Percentiles rank a stretch among this genome's conserved stretches.
Conservation (phyloP, 2,329 filamentous ascomycete genomes). For the Coniochaeta pulveracea region DNA sequence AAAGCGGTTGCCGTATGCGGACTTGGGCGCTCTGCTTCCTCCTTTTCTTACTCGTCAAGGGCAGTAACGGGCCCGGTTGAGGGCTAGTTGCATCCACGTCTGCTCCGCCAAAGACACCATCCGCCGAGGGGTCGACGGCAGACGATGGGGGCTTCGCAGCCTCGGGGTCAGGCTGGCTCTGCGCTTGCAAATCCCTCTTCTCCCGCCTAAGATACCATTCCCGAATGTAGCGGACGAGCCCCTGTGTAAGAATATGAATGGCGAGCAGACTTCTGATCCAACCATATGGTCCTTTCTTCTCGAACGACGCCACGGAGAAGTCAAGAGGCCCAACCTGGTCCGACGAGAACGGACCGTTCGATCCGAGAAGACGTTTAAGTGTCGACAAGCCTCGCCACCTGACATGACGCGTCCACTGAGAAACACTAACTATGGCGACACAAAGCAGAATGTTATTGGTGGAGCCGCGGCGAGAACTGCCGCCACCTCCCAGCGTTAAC, state of each 20-base stretch:
- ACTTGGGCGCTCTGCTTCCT: constrained; percentile 87
- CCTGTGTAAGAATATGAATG: constrained; percentile 66
- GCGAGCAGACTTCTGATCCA: constrained; percentile 60
- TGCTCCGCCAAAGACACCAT: constrained; percentile 37
- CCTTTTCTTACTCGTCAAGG: constrained; percentile 64
- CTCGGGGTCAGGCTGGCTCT: constrained; percentile 48
- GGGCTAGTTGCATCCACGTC: constrained; percentile 40
- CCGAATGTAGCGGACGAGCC: constrained; percentile 58
- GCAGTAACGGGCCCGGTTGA: constrained; percentile 38
- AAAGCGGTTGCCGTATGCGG: constrained; percentile 80
- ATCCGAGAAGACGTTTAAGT: constrained; percentile 17
- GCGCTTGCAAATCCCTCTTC: constrained; percentile 36
- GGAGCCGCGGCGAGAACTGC: constrained; percentile 54
- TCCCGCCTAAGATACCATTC: constrained; percentile 56
- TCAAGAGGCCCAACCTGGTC: constrained; percentile 38
- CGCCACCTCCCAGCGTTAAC: constrained; percentile 76
- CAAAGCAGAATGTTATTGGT: constrained; percentile 63
- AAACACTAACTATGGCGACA: constrained; percentile 52
- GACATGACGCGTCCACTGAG: constrained; percentile 34
- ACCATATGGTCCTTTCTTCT: constrained; percentile 47
- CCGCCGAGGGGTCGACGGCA: constrained; percentile 23
- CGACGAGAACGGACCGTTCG: constrained; percentile 22
- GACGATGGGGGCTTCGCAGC: constrained; percentile 36
- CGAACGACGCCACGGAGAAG: constrained; percentile 31
- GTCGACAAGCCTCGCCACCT: constrained; percentile 36